Conservation (phyloP, 371 early-diverging fungal species). For the Mucor irregularis region DNA sequence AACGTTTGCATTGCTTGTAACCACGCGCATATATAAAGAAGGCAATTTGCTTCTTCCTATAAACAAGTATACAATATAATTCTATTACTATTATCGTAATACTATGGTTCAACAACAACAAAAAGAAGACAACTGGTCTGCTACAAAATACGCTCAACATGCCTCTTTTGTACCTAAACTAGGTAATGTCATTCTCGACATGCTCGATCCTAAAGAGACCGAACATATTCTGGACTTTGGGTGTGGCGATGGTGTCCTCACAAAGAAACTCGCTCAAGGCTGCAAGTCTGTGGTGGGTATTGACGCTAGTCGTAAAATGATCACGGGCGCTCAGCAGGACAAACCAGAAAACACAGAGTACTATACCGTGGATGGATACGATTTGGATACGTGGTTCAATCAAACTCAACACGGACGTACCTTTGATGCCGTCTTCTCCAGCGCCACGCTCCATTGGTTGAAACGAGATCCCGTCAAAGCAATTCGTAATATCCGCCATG, state of each 20-base stretch:
- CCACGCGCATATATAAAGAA: no score
- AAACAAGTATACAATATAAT: not conserved
- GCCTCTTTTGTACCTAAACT: conserved; percentile 65
- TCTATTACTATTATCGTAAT: no score
- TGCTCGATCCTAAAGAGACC: conserved; percentile 47
- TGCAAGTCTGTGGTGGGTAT: conserved; percentile 60
- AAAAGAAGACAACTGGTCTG: conserved; percentile 51
- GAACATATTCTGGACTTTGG: conserved; percentile 71
- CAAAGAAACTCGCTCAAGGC: conserved; percentile 43
- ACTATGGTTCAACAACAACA: not conserved
- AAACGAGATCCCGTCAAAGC: conserved; percentile 61
- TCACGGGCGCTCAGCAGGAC: conserved; percentile 42
- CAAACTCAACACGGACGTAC: conserved; percentile 16
- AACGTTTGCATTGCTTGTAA: no score
- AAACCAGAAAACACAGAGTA: conserved; percentile 24
- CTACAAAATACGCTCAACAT: conserved; percentile 49
- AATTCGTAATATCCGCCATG: conserved; percentile 55
- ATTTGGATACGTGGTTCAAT: conserved; percentile 46
- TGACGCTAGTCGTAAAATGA: conserved; percentile 66
- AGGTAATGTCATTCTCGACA: conserved; percentile 48
- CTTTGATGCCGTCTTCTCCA: conserved; percentile 68
- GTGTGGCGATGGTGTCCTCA: conserved; percentile 72
- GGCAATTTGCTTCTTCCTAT: not conserved
- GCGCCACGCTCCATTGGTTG: conserved; percentile 77
- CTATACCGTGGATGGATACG: conserved; percentile 58